phyloP scores from a whole-genome alignment of 495 filamentous ascomycete genomes.

The Pseudoneurospora amorphoporcata region DNA sequence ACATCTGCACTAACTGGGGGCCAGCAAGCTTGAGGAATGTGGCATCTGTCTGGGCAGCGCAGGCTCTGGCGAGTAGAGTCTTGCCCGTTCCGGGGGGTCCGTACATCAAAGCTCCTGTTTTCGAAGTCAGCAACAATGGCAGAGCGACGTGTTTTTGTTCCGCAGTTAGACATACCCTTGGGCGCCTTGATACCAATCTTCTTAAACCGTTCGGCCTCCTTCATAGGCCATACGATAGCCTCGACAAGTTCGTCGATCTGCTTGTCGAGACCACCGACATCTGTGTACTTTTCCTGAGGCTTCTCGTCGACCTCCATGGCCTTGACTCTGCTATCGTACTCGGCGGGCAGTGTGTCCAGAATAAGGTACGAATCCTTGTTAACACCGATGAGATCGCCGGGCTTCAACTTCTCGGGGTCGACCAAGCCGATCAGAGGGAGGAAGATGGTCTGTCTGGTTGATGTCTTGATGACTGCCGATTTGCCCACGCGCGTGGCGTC shows the following conservation, averaged over 20 bases:
- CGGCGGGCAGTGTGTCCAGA: constrained; percentile 93
- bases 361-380: constrained; percentile 99
- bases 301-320: constrained; percentile 99
- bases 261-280: constrained; percentile 96
- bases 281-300: constrained; percentile 96
- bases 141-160: background rate
- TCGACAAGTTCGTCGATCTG: constrained; percentile 99
- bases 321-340: constrained; percentile 98
- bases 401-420: constrained; percentile 85
- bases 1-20: constrained; percentile 99
- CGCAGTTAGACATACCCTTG: constrained; percentile 56
- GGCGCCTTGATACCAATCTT: constrained; percentile 99
- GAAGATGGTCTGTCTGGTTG: constrained; percentile 97
- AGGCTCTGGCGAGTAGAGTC: constrained; percentile 92
- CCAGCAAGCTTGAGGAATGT: constrained; percentile 99
- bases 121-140: background rate
- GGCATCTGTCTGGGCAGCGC: constrained; percentile 94
- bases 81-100: constrained; percentile 95
- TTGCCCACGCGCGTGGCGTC: constrained; percentile 96
- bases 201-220: constrained; percentile 97
- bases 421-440: constrained; percentile 95
- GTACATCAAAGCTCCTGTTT: constrained; percentile 89
- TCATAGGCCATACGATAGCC: constrained; percentile 99
- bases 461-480: constrained; percentile 99
- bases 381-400: constrained; percentile 92